Evolutionary conservation across 768 basidiomycete species (phyloP).

Genomic region (Candolleomyces eurysporus): DNA sequence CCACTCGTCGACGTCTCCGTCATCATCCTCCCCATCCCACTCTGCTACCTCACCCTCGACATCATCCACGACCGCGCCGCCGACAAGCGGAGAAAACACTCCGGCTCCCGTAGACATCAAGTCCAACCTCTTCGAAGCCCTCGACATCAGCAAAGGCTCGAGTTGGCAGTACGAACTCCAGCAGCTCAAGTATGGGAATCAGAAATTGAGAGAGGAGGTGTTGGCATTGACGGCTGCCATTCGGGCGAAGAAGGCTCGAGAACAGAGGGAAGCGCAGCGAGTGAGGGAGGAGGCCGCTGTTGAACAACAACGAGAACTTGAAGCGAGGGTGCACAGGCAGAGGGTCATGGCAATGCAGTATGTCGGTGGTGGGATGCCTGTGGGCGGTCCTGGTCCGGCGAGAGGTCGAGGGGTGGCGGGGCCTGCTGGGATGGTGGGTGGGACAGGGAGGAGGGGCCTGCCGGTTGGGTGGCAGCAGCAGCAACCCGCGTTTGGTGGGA

Average conservation of each 20-base stretch:
- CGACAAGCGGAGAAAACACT: too few relatives aligned
- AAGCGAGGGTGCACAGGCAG: background rate
- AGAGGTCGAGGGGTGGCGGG: too few relatives aligned
- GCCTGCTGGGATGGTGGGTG: too few relatives aligned
- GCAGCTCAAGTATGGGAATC: constrained; percentile 73
- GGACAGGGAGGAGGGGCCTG: too few relatives aligned
- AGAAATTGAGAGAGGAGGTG: constrained; percentile 59
- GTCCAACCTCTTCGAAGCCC: constrained; percentile 43
- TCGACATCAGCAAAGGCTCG: constrained; percentile 62
- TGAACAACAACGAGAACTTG: too few relatives aligned
- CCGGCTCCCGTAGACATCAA: background rate
- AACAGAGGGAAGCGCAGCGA: background rate
- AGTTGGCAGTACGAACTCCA: constrained; percentile 95
- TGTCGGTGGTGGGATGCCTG: background rate
- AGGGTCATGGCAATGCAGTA: background rate
- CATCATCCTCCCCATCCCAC: background rate
- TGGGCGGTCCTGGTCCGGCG: too few relatives aligned
- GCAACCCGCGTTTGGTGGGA: background rate
- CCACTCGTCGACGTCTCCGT: background rate
- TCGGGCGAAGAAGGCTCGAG: background rate
- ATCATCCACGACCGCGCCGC: too few relatives aligned
- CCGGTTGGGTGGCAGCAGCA: background rate
- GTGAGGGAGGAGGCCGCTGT: background rate
- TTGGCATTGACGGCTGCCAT: constrained; percentile 24
- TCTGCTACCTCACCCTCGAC: too few relatives aligned